These are phyloP conservation scores for Stephanodiscus triporus DNA, from an alignment of 108 stramenopile species.

Conservation along the genomic window DNA sequence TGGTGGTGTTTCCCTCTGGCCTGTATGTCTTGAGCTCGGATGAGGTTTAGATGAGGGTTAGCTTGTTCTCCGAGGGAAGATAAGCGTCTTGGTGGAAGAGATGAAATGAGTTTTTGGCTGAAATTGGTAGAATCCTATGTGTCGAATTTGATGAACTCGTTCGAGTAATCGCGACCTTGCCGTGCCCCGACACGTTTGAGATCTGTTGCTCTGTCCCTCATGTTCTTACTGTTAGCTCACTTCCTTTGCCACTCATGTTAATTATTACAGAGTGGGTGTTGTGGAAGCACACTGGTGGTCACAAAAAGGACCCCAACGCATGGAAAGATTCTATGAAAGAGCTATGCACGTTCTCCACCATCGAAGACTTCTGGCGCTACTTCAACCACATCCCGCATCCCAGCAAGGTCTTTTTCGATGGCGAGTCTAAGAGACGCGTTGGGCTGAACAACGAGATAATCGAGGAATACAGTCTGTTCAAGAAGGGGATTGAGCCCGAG, in stretches of 20 bases:
- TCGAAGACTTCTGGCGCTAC: constrained; percentile 93
- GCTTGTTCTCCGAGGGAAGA: no score
- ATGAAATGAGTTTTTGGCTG: no score
- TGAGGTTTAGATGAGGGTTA: no score
- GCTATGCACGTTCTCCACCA: constrained; percentile 80
- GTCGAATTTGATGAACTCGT: no score
- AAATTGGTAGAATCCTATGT: no score
- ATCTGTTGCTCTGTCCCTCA: no score
- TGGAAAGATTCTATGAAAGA: constrained; percentile 91
- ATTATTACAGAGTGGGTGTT: constrained; percentile 82
- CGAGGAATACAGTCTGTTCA: constrained; percentile 93
- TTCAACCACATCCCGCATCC: constrained; percentile 88
- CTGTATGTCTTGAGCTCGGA: no score
- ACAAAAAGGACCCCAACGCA: constrained; percentile 64
- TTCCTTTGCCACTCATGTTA: neutral
- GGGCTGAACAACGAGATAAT: constrained; percentile 73
- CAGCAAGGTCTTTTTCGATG: constrained; percentile 86
- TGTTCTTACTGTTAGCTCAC: neutral
- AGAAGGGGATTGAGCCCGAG: constrained; percentile 94
- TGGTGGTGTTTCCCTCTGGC: no score
- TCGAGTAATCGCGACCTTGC: no score
- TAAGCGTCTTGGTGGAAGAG: no score
- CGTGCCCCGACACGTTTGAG: no score
- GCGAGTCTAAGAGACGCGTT: constrained; percentile 78
- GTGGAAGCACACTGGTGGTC: constrained; percentile 77